Evolutionary conservation across 805 yeast genomes (phyloP).

Genomic region (Cyberlindnera sargentensis): DNA sequence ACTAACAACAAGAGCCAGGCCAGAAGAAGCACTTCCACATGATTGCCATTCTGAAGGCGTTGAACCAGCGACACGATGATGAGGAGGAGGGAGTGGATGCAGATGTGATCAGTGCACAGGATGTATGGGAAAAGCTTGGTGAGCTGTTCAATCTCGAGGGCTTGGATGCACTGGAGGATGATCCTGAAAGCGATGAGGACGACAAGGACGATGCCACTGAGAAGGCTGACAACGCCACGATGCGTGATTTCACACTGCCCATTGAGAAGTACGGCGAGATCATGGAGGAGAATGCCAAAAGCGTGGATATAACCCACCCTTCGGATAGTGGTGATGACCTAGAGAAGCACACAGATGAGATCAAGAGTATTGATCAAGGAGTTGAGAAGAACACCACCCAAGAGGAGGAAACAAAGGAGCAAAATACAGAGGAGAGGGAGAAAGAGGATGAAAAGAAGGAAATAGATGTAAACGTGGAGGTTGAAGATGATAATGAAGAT

Average conservation of each 20-base stretch:
- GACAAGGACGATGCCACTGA: slow-evolving; percentile 1
- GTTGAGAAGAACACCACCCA: neutral
- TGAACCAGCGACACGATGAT: slow-evolving; percentile 9
- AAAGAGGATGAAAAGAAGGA: slow-evolving; percentile 4
- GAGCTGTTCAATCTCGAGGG: slow-evolving; percentile 49
- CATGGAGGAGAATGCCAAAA: slow-evolving; percentile 31
- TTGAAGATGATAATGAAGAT: slow-evolving; percentile 5
- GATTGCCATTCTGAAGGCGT: slow-evolving; percentile 21
- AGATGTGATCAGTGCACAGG: slow-evolving; percentile 32
- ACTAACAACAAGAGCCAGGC: slow-evolving; percentile 6
- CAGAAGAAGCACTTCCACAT: slow-evolving; percentile 30
- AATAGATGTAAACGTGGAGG: slow-evolving; percentile 8
- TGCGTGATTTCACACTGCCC: slow-evolving; percentile 7
- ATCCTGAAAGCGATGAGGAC: slow-evolving; percentile 11
- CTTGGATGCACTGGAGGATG: slow-evolving; percentile 48
- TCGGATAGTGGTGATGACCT: slow-evolving; percentile 3
- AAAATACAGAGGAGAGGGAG: slow-evolving; percentile 10
- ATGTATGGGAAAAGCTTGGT: slow-evolving; percentile 52
- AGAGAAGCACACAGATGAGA: neutral
- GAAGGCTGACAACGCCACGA: slow-evolving; percentile 5
- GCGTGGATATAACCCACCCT: neutral
- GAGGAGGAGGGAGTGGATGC: slow-evolving; percentile 23
- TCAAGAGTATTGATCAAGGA: neutral
- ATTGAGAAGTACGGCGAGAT: slow-evolving; percentile 18
- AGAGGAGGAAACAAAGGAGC: slow-evolving; percentile 1